Base-by-base conservation (phyloP, 192 early-diverging fungal species). In the Backusella parvicylindrica region DNA sequence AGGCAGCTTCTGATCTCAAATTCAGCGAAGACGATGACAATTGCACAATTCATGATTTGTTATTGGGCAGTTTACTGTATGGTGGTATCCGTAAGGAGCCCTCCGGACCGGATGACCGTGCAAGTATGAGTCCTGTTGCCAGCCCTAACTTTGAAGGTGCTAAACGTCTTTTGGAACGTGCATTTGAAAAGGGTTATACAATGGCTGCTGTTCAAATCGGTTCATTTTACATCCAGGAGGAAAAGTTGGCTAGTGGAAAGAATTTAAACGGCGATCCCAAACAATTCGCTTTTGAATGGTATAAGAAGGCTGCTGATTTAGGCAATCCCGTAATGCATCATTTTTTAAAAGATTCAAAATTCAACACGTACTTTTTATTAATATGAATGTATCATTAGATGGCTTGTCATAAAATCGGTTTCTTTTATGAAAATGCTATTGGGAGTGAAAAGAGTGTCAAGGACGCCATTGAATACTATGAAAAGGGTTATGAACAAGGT, bases 151-250 rank as follows among this genome's bases (percentile, higher is more conserved):
- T 86, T 65, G 66, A 68, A 31, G 75, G 80, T 49, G 86, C 86
- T 21, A 87, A 87, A 71, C 71, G 47, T 15, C 78, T 83, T 33
- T 83, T 84, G 21, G 84, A 85, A 33, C 77, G 82, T 66, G 84
- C 84, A 31, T 83, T 87, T 35, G 79, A 84, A 26, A 80, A 84
- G 70, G 70, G 78, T 1, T 87, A 85, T 72, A 72, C 86, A 15
- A 85, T 87, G 86, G 86, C 86, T 28, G 84, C 84, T 37, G 86
- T 85, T 23, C 86, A 87, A 68, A 68, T 85, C 33, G 84, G 84
- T 11, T 84, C 82, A 0, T 81, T 87, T 36, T 87, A 87, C 41
- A 68, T 77, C 16, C 84, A 85, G 68, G 86, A 87, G 73, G 72
- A 73, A 30, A 84, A 84, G 56, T 79, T 83, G 60, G 84, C 84